phyloP scores from a whole-genome alignment of 495 filamentous ascomycete species.

The Hypoxylon trugodes region DNA sequence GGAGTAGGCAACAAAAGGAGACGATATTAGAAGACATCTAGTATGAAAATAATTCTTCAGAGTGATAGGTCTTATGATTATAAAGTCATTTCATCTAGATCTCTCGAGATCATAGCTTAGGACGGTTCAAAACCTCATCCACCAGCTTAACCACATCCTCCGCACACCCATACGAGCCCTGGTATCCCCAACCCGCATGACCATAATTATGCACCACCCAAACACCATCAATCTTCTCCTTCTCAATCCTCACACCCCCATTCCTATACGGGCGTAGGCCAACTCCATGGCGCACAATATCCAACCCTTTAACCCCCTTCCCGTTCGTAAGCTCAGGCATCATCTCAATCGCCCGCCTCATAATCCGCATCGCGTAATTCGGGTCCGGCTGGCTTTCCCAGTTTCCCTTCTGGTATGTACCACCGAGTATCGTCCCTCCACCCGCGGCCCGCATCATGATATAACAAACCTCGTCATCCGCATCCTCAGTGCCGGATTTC shows the following conservation, averaged over 20 bases:
- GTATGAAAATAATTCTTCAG: too few species aligned
- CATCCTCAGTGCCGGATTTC: slow-evolving; percentile 82
- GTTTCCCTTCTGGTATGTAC: slow-evolving; percentile 81
- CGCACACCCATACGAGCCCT: slow-evolving; percentile 86
- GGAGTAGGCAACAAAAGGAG: too few species aligned
- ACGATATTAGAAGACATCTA: too few species aligned
- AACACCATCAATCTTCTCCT: slow-evolving; percentile 73
- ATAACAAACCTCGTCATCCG: slow-evolving; percentile 81
- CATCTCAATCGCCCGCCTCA: slow-evolving; percentile 79
- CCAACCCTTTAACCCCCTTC: slow-evolving; percentile 78
- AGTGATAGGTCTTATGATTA: too few species aligned
- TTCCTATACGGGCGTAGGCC: slow-evolving; percentile 81
- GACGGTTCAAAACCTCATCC: slow-evolving; percentile 56
- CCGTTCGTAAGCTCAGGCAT: slow-evolving; percentile 79
- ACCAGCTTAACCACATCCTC: slow-evolving; percentile 74
- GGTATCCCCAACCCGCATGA: slow-evolving; percentile 92
- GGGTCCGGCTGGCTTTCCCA: slow-evolving; percentile 87
- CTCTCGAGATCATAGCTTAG: slow-evolving; percentile 9
- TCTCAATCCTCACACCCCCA: slow-evolving; percentile 83
- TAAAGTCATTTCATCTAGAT: neutral
- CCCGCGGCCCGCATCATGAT: slow-evolving; percentile 90
- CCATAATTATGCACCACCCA: slow-evolving; percentile 96
- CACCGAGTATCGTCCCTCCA: slow-evolving; percentile 82
- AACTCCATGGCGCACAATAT: slow-evolving; percentile 89
- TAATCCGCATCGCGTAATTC: slow-evolving; percentile 84